A percentile compares a stretch with the other conserved stretches of the same genome.
Conservation (phyloP, 495 filamentous ascomycete species). For the Neurospora tetrasperma region DNA sequence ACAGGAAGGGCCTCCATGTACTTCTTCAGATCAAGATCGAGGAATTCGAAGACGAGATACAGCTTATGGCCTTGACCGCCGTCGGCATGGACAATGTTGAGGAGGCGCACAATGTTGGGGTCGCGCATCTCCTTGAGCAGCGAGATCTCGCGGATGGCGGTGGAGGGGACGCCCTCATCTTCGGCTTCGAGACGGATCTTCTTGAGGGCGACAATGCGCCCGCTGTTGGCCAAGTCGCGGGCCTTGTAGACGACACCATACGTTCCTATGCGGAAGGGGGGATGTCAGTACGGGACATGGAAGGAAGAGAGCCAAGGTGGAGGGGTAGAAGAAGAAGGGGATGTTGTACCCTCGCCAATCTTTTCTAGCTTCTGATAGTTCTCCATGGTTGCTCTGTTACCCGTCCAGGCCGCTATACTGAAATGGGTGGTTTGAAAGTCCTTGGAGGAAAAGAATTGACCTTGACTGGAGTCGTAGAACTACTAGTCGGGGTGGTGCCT, state of each 20-base stretch:
- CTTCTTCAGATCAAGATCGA: conserved; percentile 91
- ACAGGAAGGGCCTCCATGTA: conserved; percentile 97
- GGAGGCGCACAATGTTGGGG: conserved; percentile 81
- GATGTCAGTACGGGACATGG: neutral
- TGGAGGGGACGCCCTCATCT: conserved; percentile 93
- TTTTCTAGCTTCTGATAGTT: conserved; percentile 99
- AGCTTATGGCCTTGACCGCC: conserved; percentile 64
- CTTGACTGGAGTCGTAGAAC: neutral
- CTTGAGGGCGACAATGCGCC: conserved; percentile 87
- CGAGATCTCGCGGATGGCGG: conserved; percentile 93
- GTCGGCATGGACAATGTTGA: conserved; percentile 95
- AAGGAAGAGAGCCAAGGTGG: neutral
- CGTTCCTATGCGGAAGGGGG: conserved; percentile 47
- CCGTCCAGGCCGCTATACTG: neutral
- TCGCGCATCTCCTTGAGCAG: conserved; percentile 95
- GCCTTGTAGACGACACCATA: conserved; percentile 94
- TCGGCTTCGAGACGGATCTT: conserved; percentile 97
- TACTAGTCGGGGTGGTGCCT: neutral
- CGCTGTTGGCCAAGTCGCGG: conserved; percentile 63
- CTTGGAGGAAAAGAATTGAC: neutral
- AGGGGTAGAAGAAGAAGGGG: neutral
- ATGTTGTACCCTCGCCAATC: conserved; percentile 81
- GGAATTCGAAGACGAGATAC: conserved; percentile 89
- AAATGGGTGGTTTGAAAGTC: neutral
- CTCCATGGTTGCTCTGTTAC: conserved; percentile 55